Conservation (phyloP, 2,329 filamentous ascomycete species). For the Neonectria magnoliae region DNA sequence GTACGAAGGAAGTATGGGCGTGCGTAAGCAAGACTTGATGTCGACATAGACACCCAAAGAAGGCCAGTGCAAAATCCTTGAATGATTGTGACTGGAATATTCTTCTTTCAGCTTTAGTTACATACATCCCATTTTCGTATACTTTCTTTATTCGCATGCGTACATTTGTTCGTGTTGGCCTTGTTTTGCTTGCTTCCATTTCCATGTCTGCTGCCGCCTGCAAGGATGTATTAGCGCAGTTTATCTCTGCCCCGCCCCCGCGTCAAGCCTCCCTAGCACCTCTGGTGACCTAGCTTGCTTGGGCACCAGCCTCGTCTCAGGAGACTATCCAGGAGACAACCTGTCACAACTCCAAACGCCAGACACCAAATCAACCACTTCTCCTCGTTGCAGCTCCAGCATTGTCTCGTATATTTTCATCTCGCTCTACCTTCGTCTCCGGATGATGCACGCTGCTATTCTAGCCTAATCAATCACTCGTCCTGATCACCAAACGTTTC, state of each 20-base stretch:
- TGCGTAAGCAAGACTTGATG: too few relatives aligned
- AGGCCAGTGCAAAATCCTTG: too few relatives aligned
- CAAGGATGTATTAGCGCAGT: neutral
- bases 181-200: neutral
- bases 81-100: too few relatives aligned
- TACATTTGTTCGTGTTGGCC: neutral
- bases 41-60: too few relatives aligned
- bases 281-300: slow-evolving; percentile 26
- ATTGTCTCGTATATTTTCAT: neutral
- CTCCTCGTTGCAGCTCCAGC: slow-evolving; percentile 8
- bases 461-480: neutral
- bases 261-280: slow-evolving; percentile 29
- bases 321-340: slow-evolving; percentile 24
- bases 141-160: neutral
- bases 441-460: slow-evolving; percentile 9
- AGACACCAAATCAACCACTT: slow-evolving; percentile 7
- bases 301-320: slow-evolving; percentile 34
- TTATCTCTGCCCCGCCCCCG: slow-evolving; percentile 38
- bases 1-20: too few relatives aligned
- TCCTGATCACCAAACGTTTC: slow-evolving; percentile 2
- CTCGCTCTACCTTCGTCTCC: neutral
- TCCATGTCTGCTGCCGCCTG: neutral
- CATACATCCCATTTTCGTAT: neutral
- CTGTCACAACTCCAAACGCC: slow-evolving; percentile 12
- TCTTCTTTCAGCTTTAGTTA: too few relatives aligned